Base-by-base conservation (phyloP, 2,329 filamentous ascomycete species). In the Tothia fuscella region DNA sequence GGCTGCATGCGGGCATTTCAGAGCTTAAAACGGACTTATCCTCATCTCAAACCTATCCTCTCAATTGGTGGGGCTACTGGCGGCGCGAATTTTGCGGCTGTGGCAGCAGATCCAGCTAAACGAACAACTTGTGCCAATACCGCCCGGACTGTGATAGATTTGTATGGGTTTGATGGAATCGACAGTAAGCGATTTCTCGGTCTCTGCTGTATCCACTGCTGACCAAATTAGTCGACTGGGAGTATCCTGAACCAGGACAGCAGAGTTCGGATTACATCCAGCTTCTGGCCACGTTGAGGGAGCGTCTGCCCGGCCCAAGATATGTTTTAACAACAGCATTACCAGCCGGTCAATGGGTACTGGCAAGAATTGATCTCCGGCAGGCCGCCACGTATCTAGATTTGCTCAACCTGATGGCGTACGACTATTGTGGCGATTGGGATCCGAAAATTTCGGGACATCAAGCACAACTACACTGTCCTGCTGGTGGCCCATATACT, bases 361-460 rank as follows among this genome's bases (percentile, higher is more conserved):
- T 91, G 42, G 72, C 76, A 50, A 70, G 80, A 53, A 82, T 89
- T 55, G 74, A 87, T 54, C 64, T 89, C 9, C 62, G 59, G 17
- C 64, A 67, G 43, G 74, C 78, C 9, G 70, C 78, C 38, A 63
- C 72, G 34, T 78, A 82, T 50, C 67, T 91, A 26, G 82, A 89
- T 58, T 71, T 79, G 47, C 64, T 91, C 56, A 89, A 89, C 56
- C 63, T 91, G 26, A 85, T 82, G 73, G 74, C 82, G 2, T 91
- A 87, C 59, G 83, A 91, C 58, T 83, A 88, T 53, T 77, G 73
- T 20, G 82, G 83, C 1, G 67, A 74, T 3, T 88, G 82, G 82
- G 74, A 72, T 6, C 12, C 34, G 14, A 24, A 20, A 30, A 43
- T 33, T 16, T 31, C 41, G 34, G 83, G 82, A 5, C 81, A 89